Conservation (phyloP, 495 filamentous ascomycete species). For the Penicillium verhagenii region DNA sequence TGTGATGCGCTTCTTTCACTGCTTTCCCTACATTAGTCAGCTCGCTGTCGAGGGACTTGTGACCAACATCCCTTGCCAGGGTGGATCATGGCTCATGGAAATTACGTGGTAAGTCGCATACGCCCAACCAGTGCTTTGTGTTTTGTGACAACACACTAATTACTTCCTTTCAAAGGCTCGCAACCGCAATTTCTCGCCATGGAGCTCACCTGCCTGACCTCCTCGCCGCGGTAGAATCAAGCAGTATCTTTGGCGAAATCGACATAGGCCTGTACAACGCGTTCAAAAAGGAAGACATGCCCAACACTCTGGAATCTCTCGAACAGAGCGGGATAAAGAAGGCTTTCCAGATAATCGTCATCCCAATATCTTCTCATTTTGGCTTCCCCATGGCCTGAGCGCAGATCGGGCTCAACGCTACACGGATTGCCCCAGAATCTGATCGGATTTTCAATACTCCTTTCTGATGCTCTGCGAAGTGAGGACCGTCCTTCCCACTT, state of each 20-base stretch:
- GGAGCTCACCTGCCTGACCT: not conserved
- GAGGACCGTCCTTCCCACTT: no score
- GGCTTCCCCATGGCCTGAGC: not conserved
- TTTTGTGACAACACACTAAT: no score
- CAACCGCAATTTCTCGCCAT: not conserved
- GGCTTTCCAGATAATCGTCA: no score
- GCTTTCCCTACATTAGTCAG: not conserved
- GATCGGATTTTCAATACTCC: no score
- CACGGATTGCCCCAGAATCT: no score
- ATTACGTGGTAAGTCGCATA: not conserved
- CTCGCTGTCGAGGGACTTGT: not conserved
- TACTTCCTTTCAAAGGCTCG: not conserved
- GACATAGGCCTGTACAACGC: not conserved
- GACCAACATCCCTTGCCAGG: not conserved
- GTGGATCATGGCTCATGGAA: not conserved
- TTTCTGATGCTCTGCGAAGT: no score
- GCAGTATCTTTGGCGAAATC: not conserved
- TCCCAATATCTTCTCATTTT: not conserved
- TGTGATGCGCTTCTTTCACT: not conserved
- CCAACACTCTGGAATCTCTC: no score
- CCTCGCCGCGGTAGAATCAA: not conserved
- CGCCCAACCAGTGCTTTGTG: not conserved
- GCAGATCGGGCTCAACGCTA: no score
- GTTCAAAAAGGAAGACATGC: no score
- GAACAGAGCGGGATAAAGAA: not conserved